Percentiles rank a stretch among this genome's conserved stretches.
These are phyloP conservation scores for Eruca vesicaria DNA, from an alignment of 441 rosid species.

Conservation along the genomic window DNA sequence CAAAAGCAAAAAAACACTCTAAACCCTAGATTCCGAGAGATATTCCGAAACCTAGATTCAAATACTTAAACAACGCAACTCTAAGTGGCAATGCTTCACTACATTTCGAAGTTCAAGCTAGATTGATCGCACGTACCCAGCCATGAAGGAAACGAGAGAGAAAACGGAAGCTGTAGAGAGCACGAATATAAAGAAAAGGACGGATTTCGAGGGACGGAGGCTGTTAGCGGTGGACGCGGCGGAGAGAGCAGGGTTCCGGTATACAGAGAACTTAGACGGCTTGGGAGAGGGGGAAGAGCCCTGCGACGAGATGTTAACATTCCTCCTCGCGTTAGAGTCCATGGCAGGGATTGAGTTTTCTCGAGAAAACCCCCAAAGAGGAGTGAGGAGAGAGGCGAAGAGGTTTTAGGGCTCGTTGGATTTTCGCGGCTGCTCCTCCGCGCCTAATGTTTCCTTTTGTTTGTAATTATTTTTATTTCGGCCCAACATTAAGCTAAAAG, in stretches of 20 bases:
- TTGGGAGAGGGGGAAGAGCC: conserved; percentile 41
- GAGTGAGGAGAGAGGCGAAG: not conserved
- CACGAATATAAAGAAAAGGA: conserved; percentile 44
- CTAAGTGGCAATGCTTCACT: conserved; percentile 7
- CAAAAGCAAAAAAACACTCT: too few relatives aligned
- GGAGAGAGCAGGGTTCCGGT: conserved; percentile 72
- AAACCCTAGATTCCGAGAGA: not conserved
- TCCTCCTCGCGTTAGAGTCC: conserved; percentile 39
- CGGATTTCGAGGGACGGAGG: conserved; percentile 64
- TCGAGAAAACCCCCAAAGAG: not conserved
- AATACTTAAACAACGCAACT: conserved; percentile 3
- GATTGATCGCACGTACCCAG: conserved; percentile 44
- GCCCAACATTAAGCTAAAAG: not conserved
- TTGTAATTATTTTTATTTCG: not conserved
- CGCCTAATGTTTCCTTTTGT: not conserved
- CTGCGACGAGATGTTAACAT: not conserved
- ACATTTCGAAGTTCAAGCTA: conserved; percentile 8
- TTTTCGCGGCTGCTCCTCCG: conserved; percentile 23
- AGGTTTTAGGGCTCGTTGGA: conserved; percentile 23
- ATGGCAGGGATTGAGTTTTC: conserved; percentile 15
- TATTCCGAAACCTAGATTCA: not conserved
- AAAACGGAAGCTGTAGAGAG: conserved; percentile 65
- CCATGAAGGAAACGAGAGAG: conserved; percentile 48
- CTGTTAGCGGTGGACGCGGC: conserved; percentile 78
- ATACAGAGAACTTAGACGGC: conserved; percentile 69